phyloP scores from a whole-genome alignment of 805 yeast species.

The Millerozyma miso region DNA sequence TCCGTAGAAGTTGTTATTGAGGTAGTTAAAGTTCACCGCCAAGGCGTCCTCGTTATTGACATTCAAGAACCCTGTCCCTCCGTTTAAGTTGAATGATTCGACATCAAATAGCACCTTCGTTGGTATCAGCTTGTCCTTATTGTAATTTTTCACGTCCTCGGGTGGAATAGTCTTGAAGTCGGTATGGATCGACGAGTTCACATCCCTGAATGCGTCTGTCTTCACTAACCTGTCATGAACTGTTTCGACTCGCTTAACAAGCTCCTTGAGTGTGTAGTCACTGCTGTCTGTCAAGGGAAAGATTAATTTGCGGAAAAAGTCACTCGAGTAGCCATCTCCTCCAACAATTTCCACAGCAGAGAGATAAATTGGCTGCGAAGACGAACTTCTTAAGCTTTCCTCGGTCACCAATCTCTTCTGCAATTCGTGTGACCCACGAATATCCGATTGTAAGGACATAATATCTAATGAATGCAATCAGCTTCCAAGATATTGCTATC shows the following conservation, averaged over 20 bases:
- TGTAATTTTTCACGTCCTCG: conserved; percentile 20
- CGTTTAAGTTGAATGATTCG: conserved; percentile 32
- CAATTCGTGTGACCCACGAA: conserved; percentile 9
- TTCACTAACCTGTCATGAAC: conserved; percentile 33
- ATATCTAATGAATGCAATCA: background rate
- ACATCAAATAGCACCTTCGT: conserved; percentile 43
- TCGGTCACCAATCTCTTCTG: conserved; percentile 21
- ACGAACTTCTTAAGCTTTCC: conserved; percentile 26
- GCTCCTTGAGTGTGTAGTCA: conserved; percentile 41
- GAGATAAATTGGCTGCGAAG: conserved; percentile 33
- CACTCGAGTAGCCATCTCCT: conserved; percentile 41
- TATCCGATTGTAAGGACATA: background rate
- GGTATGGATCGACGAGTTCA: conserved; percentile 37
- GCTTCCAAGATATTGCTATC: background rate
- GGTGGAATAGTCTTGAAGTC: conserved; percentile 31
- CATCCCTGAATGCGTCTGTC: conserved; percentile 44
- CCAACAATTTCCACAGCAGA: conserved; percentile 37
- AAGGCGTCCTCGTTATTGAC: conserved; percentile 36
- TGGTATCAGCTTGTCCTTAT: conserved; percentile 39
- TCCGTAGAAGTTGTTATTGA: conserved; percentile 43
- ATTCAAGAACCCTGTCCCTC: conserved; percentile 31
- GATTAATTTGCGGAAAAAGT: conserved; percentile 44
- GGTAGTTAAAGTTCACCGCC: conserved; percentile 35
- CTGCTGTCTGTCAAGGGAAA: conserved; percentile 37
- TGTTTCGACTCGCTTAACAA: conserved; percentile 28